A percentile compares a stretch with the other conserved stretches of the same genome.
Conservation (phyloP, 768 basidiomycete species). For the Russula vinacea region DNA sequence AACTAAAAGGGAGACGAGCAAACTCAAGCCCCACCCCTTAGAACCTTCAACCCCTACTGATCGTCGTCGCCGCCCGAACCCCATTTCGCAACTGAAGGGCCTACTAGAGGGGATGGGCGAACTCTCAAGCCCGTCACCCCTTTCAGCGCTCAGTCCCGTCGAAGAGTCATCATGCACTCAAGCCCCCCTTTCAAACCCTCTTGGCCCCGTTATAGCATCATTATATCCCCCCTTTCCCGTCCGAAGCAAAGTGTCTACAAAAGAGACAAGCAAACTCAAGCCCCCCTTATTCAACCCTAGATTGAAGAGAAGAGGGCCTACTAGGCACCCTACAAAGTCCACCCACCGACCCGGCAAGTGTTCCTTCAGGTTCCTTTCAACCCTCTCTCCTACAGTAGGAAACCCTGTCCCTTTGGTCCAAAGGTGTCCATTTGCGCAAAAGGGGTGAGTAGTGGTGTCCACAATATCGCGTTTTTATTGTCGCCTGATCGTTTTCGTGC, state of each 20-base stretch:
- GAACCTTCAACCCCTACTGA: too few species aligned
- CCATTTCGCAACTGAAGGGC: too few species aligned
- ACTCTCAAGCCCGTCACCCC: too few species aligned
- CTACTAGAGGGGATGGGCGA: too few species aligned
- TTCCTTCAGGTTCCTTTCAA: conserved; percentile 28
- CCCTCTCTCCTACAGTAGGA: conserved; percentile 37
- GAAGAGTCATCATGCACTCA: background rate
- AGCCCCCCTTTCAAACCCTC: conserved; percentile 1
- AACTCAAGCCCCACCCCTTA: too few species aligned
- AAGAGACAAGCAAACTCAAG: conserved; percentile 11
- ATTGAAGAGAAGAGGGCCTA: background rate
- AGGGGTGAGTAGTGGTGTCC: conserved; percentile 34
- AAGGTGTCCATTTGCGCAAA: conserved; percentile 31
- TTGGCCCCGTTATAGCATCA: background rate
- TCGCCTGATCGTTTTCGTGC: background rate
- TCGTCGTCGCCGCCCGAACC: too few species aligned
- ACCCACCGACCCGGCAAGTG: background rate
- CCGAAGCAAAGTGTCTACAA: conserved; percentile 9
- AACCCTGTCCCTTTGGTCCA: conserved; percentile 33
- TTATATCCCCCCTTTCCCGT: too few species aligned
- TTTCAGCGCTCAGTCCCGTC: too few species aligned
- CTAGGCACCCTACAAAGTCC: background rate
- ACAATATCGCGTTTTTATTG: conserved; percentile 5
- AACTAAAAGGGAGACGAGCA: too few species aligned
- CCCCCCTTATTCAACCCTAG: background rate